These are phyloP conservation scores for Ogataea glucozyma DNA, from an alignment of 805 yeast species.

Conservation along the genomic window DNA sequence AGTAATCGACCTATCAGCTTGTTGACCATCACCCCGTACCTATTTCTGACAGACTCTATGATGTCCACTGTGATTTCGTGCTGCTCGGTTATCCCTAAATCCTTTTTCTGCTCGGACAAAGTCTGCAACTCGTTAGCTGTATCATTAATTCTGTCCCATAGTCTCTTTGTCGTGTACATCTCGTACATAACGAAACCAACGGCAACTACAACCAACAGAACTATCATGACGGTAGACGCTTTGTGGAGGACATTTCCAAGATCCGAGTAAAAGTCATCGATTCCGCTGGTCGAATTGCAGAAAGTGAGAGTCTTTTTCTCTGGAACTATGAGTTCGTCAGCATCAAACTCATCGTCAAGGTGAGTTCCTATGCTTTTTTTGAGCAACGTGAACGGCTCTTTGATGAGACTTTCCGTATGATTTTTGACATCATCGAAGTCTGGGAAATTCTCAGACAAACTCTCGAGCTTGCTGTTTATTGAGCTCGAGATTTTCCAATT, in stretches of 20 bases:
- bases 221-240: conserved; percentile 41
- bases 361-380: conserved; percentile 38
- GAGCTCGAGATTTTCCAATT: conserved; percentile 65
- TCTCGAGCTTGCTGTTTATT: conserved; percentile 57
- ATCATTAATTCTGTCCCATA: conserved; percentile 48
- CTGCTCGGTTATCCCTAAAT: no score
- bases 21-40: conserved; percentile 23
- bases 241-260: conserved; percentile 36
- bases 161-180: conserved; percentile 44
- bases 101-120: conserved; percentile 1
- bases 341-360: conserved; percentile 23
- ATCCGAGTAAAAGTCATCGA: conserved; percentile 40
- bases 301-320: conserved; percentile 33
- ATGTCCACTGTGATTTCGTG: conserved; percentile 27
- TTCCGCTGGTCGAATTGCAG: conserved; percentile 43
- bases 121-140: conserved; percentile 32
- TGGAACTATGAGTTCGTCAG: conserved; percentile 43
- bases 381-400: conserved; percentile 58
- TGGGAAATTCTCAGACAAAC: conserved; percentile 56
- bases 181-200: conserved; percentile 44
- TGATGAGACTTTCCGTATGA: conserved; percentile 53
- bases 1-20: conserved; percentile 17
- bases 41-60: conserved; percentile 29
- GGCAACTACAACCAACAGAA: conserved; percentile 42
- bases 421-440: conserved; percentile 65